These are phyloP conservation scores for Backusella parvicylindrica DNA, from an alignment of 192 early-diverging fungal genomes.

Conservation along the genomic window DNA sequence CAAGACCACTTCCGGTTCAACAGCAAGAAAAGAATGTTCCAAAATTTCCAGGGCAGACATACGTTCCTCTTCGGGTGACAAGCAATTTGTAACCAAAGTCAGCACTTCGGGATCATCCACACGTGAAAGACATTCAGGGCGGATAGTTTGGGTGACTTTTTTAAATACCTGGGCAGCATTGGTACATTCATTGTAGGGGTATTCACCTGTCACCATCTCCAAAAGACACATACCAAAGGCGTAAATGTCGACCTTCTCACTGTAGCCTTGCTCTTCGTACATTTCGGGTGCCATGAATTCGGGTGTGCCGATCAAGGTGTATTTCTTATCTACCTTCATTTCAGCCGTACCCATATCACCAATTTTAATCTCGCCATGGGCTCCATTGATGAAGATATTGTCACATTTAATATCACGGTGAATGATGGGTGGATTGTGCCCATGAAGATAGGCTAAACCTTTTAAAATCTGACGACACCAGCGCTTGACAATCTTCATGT, in stretches of 20 bases:
- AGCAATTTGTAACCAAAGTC: constrained; percentile 60
- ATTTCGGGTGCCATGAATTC: too few relatives aligned
- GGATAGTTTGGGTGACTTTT: constrained; percentile 59
- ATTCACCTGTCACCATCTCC: constrained; percentile 85
- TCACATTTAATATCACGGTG: constrained; percentile 84
- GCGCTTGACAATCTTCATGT: constrained; percentile 74
- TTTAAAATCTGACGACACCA: constrained; percentile 80
- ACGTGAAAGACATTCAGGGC: constrained; percentile 62
- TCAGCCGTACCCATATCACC: constrained; percentile 83
- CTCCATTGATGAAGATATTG: constrained; percentile 85
- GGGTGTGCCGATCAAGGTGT: constrained; percentile 80
- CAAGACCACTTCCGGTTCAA: constrained; percentile 74
- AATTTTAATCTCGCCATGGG: constrained; percentile 81
- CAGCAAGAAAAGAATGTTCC: constrained; percentile 69
- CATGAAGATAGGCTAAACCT: constrained; percentile 74
- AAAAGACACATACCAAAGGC: constrained; percentile 82
- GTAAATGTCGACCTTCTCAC: constrained; percentile 83
- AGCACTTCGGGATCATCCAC: constrained; percentile 65
- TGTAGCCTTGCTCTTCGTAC: constrained; percentile 83
- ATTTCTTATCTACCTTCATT: constrained; percentile 78
- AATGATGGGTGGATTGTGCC: constrained; percentile 75
- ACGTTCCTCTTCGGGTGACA: constrained; percentile 62
- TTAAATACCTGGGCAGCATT: constrained; percentile 80
- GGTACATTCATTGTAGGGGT: constrained; percentile 79
- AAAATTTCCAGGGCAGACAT: constrained; percentile 68